Evolutionary conservation across 306 rosid species (phyloP).

Genomic region (Cucurbita maxima): DNA sequence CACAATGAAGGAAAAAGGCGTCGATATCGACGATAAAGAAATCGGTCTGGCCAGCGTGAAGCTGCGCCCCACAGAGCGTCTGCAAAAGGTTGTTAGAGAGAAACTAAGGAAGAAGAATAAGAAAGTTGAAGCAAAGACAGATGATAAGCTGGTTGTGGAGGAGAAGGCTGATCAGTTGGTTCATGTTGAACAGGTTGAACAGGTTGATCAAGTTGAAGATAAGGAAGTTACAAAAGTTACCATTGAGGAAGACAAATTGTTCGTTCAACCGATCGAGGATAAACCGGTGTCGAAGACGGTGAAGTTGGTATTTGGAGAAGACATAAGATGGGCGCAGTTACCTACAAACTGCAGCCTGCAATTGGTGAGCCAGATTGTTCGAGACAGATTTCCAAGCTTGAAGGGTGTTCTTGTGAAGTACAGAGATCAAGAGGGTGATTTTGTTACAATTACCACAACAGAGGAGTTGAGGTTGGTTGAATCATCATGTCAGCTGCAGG

Average conservation of each 20-base stretch:
- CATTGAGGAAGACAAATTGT: slow-evolving; percentile 21
- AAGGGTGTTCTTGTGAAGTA: slow-evolving; percentile 76
- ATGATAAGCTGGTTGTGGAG: slow-evolving; percentile 36
- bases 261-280: slow-evolving; percentile 23
- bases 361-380: slow-evolving; percentile 44
- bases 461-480: slow-evolving; percentile 62
- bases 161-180: slow-evolving; percentile 14
- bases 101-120: slow-evolving; percentile 36
- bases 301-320: slow-evolving; percentile 79
- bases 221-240: slow-evolving; percentile 18
- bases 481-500: slow-evolving; percentile 31
- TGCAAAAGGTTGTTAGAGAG: slow-evolving; percentile 48
- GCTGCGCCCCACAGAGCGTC: slow-evolving; percentile 16
- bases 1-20: slow-evolving; percentile 48
- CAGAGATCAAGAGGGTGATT: slow-evolving; percentile 78
- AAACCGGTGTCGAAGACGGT: slow-evolving; percentile 46
- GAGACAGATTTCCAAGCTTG: slow-evolving; percentile 56
- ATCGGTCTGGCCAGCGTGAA: slow-evolving; percentile 32
- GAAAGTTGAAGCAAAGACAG: slow-evolving; percentile 24
- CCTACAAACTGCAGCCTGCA: slow-evolving; percentile 59
- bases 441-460: slow-evolving; percentile 65
- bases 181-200: slow-evolving; percentile 14
- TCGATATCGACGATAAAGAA: slow-evolving; percentile 41
- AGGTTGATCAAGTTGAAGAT: slow-evolving; percentile 22
- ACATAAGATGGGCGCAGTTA: slow-evolving; percentile 71